A percentile compares a stretch with the other conserved stretches of the same genome.
Evolutionary conservation across 2,329 filamentous ascomycete genomes (phyloP).

Genomic region (Pseudogymnoascus sp.): DNA sequence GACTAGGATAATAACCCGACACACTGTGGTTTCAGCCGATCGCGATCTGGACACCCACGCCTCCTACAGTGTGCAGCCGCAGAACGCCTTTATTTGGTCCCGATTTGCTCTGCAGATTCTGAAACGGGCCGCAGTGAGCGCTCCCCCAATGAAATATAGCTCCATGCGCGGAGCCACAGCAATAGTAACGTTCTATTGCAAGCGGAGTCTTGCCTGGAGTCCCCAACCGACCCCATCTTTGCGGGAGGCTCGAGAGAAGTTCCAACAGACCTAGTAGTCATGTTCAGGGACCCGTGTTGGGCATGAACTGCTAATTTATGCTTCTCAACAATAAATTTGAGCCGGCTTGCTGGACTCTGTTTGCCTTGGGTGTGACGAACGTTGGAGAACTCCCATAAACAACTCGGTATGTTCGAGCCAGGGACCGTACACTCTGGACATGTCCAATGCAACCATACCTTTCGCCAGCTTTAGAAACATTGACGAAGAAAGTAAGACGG

Average conservation of each 20-base stretch:
- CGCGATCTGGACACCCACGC: neutral
- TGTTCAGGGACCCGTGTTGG: neutral
- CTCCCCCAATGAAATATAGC: neutral
- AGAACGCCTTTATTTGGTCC: neutral
- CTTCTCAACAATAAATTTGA: neutral
- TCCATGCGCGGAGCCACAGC: neutral
- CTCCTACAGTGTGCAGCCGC: neutral
- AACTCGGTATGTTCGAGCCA: neutral
- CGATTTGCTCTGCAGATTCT: neutral
- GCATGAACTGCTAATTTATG: neutral
- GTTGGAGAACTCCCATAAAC: neutral
- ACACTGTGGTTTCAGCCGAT: neutral
- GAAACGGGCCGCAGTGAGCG: neutral
- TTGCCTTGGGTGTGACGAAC: neutral
- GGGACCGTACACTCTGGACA: neutral
- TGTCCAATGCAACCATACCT: neutral
- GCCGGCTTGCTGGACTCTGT: neutral
- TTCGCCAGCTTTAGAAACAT: neutral
- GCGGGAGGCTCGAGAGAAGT: neutral
- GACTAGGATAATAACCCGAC: neutral
- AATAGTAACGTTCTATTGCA: neutral
- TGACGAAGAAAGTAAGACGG: neutral
- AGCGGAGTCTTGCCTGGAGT: neutral
- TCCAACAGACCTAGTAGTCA: neutral
- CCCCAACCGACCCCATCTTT: neutral